These are phyloP conservation scores for Capsella rubella DNA, from an alignment of 441 rosid genomes.

Conservation along the genomic window DNA sequence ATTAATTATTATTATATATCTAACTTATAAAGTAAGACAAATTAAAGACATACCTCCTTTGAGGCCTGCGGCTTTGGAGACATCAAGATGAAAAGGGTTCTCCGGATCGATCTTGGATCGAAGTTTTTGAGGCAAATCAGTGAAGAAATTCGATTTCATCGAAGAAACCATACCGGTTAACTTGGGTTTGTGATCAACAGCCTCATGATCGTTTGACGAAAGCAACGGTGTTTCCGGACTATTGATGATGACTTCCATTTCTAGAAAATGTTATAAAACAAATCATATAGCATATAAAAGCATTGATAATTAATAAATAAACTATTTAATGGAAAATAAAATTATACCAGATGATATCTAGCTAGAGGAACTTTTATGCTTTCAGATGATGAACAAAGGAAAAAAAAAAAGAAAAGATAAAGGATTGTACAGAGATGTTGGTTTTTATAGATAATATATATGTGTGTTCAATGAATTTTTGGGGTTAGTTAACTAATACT, in stretches of 20 bases:
- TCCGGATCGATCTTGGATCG: constrained; percentile 57
- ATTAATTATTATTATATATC: background rate
- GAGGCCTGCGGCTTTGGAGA: constrained; percentile 52
- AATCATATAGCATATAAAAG: background rate
- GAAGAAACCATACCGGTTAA: constrained; percentile 33
- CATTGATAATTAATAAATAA: background rate
- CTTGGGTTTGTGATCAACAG: constrained; percentile 10
- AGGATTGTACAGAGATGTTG: constrained; percentile 5
- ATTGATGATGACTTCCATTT: constrained; percentile 35
- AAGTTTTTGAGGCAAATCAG: constrained; percentile 65
- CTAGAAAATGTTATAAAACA: constrained; percentile 12
- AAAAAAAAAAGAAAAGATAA: constrained; percentile 28
- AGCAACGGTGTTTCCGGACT: constrained; percentile 44
- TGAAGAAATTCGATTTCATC: constrained; percentile 55
- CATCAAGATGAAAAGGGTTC: constrained; percentile 49
- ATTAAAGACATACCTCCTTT: constrained; percentile 51
- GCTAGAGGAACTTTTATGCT: constrained; percentile 3
- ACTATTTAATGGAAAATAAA: background rate
- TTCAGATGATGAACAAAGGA: constrained; percentile 40
- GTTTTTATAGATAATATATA: constrained; percentile 23
- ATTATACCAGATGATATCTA: constrained; percentile 18
- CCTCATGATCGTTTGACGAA: constrained; percentile 27
- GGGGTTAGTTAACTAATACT: background rate
- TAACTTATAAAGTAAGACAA: constrained; percentile 8
- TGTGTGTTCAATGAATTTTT: constrained; percentile 1